Percentiles rank a stretch among this genome's conserved stretches.
phyloP scores from a whole-genome alignment of 192 early-diverging fungal genomes.

The Coemansia sp. region DNA sequence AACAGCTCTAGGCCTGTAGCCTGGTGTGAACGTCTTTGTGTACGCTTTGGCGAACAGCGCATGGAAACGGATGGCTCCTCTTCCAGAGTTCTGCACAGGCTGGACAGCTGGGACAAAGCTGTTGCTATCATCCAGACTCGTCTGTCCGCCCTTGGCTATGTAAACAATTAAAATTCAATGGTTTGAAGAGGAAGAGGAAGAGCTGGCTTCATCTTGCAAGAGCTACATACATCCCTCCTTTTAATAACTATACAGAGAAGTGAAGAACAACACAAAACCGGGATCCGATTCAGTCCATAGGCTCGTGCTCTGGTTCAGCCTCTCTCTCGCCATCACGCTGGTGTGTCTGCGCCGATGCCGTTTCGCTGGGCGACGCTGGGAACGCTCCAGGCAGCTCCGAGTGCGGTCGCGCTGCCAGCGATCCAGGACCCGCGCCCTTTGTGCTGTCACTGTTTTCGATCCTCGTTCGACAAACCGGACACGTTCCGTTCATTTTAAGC shows the following conservation, averaged over 20 bases:
- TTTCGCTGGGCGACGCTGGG: conserved; percentile 26
- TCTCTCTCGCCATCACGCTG: background rate
- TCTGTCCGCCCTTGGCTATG: no score
- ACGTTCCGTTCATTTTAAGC: conserved; percentile 92
- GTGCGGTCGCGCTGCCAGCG: conserved; percentile 20
- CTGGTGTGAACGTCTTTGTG: conserved; percentile 38
- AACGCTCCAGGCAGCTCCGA: conserved; percentile 50
- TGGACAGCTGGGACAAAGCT: conserved; percentile 13
- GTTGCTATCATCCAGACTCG: background rate
- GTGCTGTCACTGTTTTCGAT: conserved; percentile 30
- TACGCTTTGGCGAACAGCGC: conserved; percentile 18
- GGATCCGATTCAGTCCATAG: conserved; percentile 20
- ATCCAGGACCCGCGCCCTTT: background rate
- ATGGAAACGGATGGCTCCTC: background rate
- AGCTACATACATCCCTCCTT: no score
- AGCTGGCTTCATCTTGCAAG: no score
- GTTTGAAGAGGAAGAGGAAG: no score
- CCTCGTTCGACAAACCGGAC: conserved; percentile 76
- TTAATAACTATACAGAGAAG: conserved; percentile 2
- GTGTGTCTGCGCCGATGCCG: conserved; percentile 9
- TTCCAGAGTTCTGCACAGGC: conserved; percentile 4
- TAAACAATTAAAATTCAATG: no score
- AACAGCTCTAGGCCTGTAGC: conserved; percentile 13
- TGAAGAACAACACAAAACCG: background rate
- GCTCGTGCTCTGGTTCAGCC: conserved; percentile 22